phyloP scores from a whole-genome alignment of 768 basidiomycete genomes.

The Mycena vitilis region DNA sequence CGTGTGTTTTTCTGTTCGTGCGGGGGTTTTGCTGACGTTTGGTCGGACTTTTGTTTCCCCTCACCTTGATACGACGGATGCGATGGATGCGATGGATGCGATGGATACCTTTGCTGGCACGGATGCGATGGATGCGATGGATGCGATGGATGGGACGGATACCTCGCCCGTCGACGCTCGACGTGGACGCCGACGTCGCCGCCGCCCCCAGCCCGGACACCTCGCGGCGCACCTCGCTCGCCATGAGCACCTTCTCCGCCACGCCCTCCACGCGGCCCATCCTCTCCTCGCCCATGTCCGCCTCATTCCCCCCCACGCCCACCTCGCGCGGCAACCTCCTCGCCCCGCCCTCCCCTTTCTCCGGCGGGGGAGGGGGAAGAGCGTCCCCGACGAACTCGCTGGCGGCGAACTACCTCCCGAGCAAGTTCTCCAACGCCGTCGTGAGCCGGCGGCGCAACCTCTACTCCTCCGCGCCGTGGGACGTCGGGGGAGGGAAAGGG shows the following conservation, averaged over 20 bases:
- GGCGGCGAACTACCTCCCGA: conserved; percentile 68
- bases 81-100: no score
- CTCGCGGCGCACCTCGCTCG: neutral
- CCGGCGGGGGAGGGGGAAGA: no score
- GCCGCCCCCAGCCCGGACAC: neutral
- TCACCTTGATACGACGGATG: no score
- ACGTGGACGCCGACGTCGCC: neutral
- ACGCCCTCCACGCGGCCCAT: conserved; percentile 51
- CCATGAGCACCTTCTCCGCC: conserved; percentile 39
- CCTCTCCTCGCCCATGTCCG: conserved; percentile 32
- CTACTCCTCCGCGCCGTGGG: no score
- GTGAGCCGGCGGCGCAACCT: conserved; percentile 43
- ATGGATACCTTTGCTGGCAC: no score
- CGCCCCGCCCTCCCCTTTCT: conserved; percentile 48
- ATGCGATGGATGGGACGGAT: no score
- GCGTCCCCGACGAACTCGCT: conserved; percentile 48
- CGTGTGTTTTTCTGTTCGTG: no score
- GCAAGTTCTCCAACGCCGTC: conserved; percentile 64
- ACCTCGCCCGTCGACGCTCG: no score
- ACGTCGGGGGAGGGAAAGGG: neutral
- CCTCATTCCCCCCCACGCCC: conserved; percentile 34
- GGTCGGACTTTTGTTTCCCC: no score
- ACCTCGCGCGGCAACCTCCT: conserved; percentile 39
- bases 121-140: no score
- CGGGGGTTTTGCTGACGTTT: no score